Percentiles rank a stretch among this genome's conserved stretches.
phyloP scores from a whole-genome alignment of 345 rosid genomes.

The Bretschneidera sinensis region DNA sequence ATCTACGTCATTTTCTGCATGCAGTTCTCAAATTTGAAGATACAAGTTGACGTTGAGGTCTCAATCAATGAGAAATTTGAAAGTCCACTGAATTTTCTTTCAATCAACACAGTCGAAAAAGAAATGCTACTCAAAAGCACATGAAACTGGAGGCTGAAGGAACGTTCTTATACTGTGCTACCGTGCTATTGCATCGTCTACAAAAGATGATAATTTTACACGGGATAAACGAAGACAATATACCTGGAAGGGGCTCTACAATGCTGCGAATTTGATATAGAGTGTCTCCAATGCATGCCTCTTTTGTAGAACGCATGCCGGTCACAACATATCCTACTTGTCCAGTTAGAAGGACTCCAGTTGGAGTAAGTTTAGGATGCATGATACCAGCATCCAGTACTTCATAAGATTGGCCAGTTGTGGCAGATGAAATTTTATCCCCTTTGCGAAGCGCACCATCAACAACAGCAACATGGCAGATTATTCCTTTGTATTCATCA shows the following conservation, averaged over 20 bases:
- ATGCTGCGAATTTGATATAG: slow-evolving; percentile 47
- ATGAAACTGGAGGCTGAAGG: neutral
- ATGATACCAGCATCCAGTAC: slow-evolving; percentile 83
- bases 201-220: neutral
- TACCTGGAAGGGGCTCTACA: slow-evolving; percentile 92
- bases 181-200: no score
- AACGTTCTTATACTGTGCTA: neutral
- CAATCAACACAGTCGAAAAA: neutral
- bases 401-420: slow-evolving; percentile 78
- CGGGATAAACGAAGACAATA: slow-evolving; percentile 6
- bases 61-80: neutral
- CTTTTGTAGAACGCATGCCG: slow-evolving; percentile 98
- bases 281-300: slow-evolving; percentile 94
- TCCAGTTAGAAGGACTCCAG: slow-evolving; percentile 86
- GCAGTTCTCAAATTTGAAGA: neutral
- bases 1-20: neutral
- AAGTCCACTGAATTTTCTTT: neutral
- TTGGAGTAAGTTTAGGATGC: slow-evolving; percentile 93
- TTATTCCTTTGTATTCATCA: slow-evolving; percentile 90
- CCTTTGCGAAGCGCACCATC: slow-evolving; percentile 82
- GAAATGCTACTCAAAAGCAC: neutral
- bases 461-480: slow-evolving; percentile 91
- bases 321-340: slow-evolving; percentile 95
- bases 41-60: no score
- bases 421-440: slow-evolving; percentile 88